Evolutionary conservation across 176 grass and related monocot species (phyloP), one percentile per base, ranked within the genome.

Genomic region (Aegilops bicornis): DNA sequence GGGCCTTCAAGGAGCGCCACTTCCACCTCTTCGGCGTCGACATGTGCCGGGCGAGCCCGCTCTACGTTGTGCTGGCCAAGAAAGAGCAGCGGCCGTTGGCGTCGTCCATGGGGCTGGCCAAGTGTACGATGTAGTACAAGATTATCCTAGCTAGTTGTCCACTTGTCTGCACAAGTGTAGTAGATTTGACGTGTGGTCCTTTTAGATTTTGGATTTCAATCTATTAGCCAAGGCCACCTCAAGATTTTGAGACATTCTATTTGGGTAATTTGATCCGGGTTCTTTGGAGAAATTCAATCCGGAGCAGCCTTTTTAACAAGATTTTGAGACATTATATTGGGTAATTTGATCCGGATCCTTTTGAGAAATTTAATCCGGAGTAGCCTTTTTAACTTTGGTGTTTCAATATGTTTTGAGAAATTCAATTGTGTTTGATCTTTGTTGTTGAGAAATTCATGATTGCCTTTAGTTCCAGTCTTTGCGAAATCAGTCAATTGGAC

Each of bases 31-130:
- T 82, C 61, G 87, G 75, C 40, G 2, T 0, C 15, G 77, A 39
- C 69, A 52, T 97, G 77, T 47, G 47, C 48, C 59, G 10, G 71
- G 82, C 86, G 24, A 88, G 94, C 33, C 40, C 15, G 12, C 81
- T 97, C 24, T 83, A 84, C 54, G 20, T 93, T 27, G 40, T 75
- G 40, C 66, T 92, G 25, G 15, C 87, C 80, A 81, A 75, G 31
- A 78, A 78, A 58, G 11, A 78, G 43, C 43, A 45, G 43, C 43
- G 43, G 11, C 43, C 43, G 43, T 3, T 11, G 43, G 43, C 43
- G 11, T 45, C 43, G n/a, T 43, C 9, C 24, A 16, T 10, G 17
- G 43, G 73, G 43, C 19, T 48, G 73, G 23, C 11, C n/a, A 17
- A 16, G 13, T 50, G 47, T 50, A 50, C 4, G 45, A 48, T 48